Percentiles rank a stretch among this genome's conserved stretches.
Conservation (phyloP, 495 filamentous ascomycete genomes). For the Penicillium coprophilum region DNA sequence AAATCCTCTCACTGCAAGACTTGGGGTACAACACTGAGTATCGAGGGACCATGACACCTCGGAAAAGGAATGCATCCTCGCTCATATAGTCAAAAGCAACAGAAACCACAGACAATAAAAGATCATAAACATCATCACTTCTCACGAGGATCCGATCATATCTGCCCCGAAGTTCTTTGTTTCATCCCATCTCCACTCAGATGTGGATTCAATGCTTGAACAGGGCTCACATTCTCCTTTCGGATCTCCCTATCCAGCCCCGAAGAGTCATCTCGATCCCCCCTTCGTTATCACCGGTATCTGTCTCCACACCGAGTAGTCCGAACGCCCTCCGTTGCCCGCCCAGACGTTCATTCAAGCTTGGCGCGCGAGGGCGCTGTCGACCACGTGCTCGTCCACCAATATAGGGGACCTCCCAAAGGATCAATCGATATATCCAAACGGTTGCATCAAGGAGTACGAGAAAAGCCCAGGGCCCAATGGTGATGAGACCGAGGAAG, state of each 20-base stretch:
- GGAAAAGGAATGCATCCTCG: not conserved
- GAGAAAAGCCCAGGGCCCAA: slow-evolving; percentile 65
- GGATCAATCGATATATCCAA: slow-evolving; percentile 59
- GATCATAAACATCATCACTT: slow-evolving; percentile 7
- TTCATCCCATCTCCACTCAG: slow-evolving; percentile 19
- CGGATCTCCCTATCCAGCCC: not conserved
- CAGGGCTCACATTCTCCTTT: slow-evolving; percentile 18
- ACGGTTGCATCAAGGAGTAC: slow-evolving; percentile 67
- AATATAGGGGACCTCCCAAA: slow-evolving; percentile 59
- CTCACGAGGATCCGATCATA: slow-evolving; percentile 1
- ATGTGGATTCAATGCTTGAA: slow-evolving; percentile 5
- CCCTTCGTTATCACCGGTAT: slow-evolving; percentile 6
- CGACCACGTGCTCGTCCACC: slow-evolving; percentile 64
- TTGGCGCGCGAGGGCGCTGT: slow-evolving; percentile 62
- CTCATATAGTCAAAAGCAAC: not conserved
- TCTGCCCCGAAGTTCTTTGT: slow-evolving; percentile 11
- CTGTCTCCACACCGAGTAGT: slow-evolving; percentile 30
- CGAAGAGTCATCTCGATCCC: not conserved
- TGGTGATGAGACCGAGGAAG: slow-evolving; percentile 60
- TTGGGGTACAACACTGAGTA: not conserved
- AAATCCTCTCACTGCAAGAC: not conserved
- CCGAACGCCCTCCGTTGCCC: slow-evolving; percentile 54
- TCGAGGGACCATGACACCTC: not conserved
- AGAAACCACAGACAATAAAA: not conserved
- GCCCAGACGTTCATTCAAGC: slow-evolving; percentile 58